These are phyloP conservation scores for Schizonepeta tenuifolia DNA, from an alignment of 257 asterid genomes.

Conservation along the genomic window DNA sequence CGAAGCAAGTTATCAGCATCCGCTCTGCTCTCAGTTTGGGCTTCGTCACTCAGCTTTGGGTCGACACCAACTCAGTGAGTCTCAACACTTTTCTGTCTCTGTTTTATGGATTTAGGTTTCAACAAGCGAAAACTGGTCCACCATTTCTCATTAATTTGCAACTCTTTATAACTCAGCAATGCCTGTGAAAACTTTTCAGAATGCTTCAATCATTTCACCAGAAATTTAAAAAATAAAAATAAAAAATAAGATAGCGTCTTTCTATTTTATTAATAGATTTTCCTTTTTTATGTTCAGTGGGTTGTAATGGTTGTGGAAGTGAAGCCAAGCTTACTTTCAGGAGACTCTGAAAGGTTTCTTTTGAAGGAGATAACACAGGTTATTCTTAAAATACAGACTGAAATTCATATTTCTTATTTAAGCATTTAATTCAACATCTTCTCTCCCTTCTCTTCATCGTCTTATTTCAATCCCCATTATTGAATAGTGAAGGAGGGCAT, in stretches of 20 bases:
- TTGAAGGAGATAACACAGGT: slow-evolving; percentile 65
- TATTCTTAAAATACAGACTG: slow-evolving; percentile 2
- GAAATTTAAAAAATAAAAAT: not conserved
- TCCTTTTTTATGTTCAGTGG: slow-evolving; percentile 44
- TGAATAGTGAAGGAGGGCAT: slow-evolving; percentile 5
- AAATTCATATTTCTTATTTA: not conserved
- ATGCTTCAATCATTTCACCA: slow-evolving; percentile 7
- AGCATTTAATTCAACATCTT: slow-evolving; percentile 3
- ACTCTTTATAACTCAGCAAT: not conserved
- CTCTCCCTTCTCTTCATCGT: not conserved
- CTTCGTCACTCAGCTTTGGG: slow-evolving; percentile 76
- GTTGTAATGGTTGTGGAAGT: slow-evolving; percentile 56
- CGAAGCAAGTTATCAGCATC: slow-evolving; percentile 76
- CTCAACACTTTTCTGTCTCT: not conserved
- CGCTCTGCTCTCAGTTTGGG: slow-evolving; percentile 67
- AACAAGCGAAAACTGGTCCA: not conserved
- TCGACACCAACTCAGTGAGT: slow-evolving; percentile 65
- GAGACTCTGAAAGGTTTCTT: slow-evolving; percentile 59
- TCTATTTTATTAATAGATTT: not conserved
- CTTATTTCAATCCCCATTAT: not conserved
- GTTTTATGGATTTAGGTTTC: slow-evolving; percentile 9
- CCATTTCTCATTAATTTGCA: not conserved
- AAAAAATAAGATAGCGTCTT: slow-evolving; percentile 4
- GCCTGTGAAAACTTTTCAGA: no score
- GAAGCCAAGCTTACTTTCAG: slow-evolving; percentile 67